phyloP scores from a whole-genome alignment of 1,284 basidiomycete species.

The Limonomyces culmigenus region DNA sequence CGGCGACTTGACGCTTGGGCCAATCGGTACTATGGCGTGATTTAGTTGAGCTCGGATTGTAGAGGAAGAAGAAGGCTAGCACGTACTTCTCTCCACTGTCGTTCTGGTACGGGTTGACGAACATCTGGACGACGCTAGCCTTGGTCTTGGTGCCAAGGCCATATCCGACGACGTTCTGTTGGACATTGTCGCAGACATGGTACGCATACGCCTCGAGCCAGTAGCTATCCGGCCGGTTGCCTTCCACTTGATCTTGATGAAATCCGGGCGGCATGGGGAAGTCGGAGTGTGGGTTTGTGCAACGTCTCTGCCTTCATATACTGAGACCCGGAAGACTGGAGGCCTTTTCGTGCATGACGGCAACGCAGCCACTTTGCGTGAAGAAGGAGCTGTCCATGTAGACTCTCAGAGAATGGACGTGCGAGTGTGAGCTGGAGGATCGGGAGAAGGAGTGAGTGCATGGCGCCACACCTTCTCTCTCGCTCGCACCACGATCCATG shows the following conservation, averaged over 20 bases:
- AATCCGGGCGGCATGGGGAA: too few species aligned
- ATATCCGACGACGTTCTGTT: constrained; percentile 13
- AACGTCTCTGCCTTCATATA: too few species aligned
- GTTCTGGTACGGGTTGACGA: constrained; percentile 11
- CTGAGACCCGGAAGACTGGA: too few species aligned
- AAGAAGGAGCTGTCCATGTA: too few species aligned
- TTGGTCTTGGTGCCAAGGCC: constrained; percentile 11
- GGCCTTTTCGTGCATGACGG: too few species aligned
- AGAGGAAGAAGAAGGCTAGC: not conserved
- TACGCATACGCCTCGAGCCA: constrained; percentile 15
- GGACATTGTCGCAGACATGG: constrained; percentile 4
- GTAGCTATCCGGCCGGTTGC: constrained; percentile 11
- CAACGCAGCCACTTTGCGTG: too few species aligned
- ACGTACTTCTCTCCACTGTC: not conserved
- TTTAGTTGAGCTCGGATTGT: not conserved
- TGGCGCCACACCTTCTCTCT: too few species aligned
- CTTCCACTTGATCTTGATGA: not conserved
- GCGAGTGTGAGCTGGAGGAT: too few species aligned
- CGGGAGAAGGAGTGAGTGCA: too few species aligned
- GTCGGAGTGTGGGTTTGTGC: too few species aligned
- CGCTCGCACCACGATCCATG: too few species aligned
- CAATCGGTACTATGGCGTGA: constrained; percentile 3
- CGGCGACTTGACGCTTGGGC: constrained; percentile 8
- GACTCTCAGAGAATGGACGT: too few species aligned
- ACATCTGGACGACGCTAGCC: constrained; percentile 10